phyloP scores from a whole-genome alignment of 306 rosid species.

The Lathyrus oleraceus region DNA sequence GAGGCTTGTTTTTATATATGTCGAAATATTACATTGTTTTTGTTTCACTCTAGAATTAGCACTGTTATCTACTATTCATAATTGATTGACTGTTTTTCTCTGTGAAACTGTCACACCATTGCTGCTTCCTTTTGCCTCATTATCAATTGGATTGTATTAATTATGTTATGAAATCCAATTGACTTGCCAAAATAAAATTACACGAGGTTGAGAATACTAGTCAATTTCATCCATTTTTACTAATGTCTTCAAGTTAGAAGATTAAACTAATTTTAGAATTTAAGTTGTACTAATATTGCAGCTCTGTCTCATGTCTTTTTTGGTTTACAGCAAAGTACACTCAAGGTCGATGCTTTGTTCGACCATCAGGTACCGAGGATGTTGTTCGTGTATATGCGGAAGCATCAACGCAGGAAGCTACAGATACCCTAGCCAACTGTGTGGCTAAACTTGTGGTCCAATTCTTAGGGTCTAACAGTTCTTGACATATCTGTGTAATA shows the following conservation, averaged over 20 bases:
- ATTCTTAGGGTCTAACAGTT: constrained; percentile 51
- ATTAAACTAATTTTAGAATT: constrained; percentile 17
- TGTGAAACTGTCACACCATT: background rate
- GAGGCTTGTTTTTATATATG: background rate
- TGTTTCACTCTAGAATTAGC: background rate
- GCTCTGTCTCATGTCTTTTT: constrained; percentile 35
- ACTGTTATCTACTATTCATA: background rate
- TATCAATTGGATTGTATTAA: constrained; percentile 15
- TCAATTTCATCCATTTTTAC: constrained; percentile 20
- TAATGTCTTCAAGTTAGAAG: constrained; percentile 8
- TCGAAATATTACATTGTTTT: background rate
- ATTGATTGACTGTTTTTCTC: constrained; percentile 1
- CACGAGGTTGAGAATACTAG: constrained; percentile 2
- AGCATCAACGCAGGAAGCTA: constrained; percentile 74
- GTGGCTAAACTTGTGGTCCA: constrained; percentile 68
- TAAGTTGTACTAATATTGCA: constrained; percentile 39
- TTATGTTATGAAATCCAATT: constrained; percentile 20
- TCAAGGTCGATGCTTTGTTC: constrained; percentile 81
- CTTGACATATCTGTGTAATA: constrained; percentile 15
- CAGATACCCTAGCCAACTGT: constrained; percentile 66
- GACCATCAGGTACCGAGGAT: constrained; percentile 97
- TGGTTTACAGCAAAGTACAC: constrained; percentile 56
- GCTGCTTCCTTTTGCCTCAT: constrained; percentile 9
- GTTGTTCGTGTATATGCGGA: constrained; percentile 89
- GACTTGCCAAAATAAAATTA: constrained; percentile 17